phyloP scores from a whole-genome alignment of 192 early-diverging fungal genomes.

The Linnemannia elongata region DNA sequence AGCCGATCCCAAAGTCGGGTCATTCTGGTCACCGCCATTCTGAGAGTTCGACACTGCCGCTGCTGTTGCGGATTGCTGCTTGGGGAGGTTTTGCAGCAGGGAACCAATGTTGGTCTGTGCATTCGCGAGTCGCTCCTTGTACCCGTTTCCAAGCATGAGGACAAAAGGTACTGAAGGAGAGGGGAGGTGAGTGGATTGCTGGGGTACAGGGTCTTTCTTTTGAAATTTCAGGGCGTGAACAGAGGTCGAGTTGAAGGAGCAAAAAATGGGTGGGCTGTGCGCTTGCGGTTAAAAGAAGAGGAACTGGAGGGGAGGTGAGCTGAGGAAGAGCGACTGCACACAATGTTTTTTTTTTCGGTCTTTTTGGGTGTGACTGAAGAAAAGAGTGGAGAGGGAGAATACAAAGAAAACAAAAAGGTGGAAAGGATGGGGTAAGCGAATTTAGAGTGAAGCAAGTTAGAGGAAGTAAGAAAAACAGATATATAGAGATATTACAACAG shows the following conservation, averaged over 20 bases:
- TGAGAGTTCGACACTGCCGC: not conserved
- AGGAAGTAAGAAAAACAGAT: not conserved
- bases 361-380: not conserved
- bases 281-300: not conserved
- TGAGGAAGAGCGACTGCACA: not conserved
- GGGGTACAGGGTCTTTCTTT: not conserved
- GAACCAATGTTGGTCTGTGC: slow-evolving; percentile 40
- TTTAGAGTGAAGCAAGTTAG: too few relatives aligned
- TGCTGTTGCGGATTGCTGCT: not conserved
- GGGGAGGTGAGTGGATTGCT: not conserved
- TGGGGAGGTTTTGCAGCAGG: slow-evolving; percentile 36
- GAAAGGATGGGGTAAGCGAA: too few relatives aligned
- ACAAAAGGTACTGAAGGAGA: not conserved
- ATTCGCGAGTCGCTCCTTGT: slow-evolving; percentile 46
- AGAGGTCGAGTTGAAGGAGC: not conserved
- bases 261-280: not conserved
- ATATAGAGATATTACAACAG: not conserved
- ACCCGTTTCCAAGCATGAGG: slow-evolving; percentile 52
- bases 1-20: not conserved
- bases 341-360: not conserved
- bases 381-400: too few relatives aligned
- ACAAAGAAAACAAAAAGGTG: too few relatives aligned
- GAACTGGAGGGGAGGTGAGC: not conserved
- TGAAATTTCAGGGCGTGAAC: not conserved
- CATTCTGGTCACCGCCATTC: slow-evolving; percentile 5